Evolutionary conservation across 306 rosid genomes (phyloP), one percentile per base, ranked within the genome.

Genomic region (Rosa lucieae): DNA sequence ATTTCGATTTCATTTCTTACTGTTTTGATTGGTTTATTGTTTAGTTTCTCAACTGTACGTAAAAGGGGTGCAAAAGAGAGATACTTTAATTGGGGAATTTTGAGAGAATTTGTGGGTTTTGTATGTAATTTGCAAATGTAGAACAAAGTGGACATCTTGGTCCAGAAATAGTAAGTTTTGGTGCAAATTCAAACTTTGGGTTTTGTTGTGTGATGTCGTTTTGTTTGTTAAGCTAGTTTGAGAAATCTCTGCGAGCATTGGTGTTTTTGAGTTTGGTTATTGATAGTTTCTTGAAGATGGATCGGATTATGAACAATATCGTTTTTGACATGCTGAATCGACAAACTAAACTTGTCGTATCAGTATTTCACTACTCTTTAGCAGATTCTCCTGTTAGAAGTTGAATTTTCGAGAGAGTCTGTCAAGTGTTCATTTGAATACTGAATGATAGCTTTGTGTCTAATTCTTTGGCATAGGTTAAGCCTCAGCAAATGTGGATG

Each of bases 1-100:
- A 20, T 1, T 52, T 72, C 66, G 61, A 0, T 14, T 67, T 32
- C 37, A 32, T 32, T 70, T 52, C 5, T 42, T 66, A 3, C 5
- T 37, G 2, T 39, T 39, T 17, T 56, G 23, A 15, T 56, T 5
- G 2, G 44, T 23, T 21, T 35, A 11, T 26, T 72, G 65, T 49
- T 77, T 44, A 8, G 12, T 82, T 82, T 40, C n/a, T n/a, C 17
- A 59, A 56, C 47, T 29, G 15, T 66, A 5, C 35, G 29, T 15
- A 23, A 9, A 23, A 67, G 32, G 37, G 37, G 37, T 32, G 37
- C 37, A 32, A 46, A 2, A 70, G 23, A 5, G 17, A 18, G 12
- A 5, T 80, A 15, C 5, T 56, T 55, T 32, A 2, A 21, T 73
- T 42, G 14, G 14, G 2, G n/a, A 1, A 7, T 39, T 65, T 51